Evolutionary conservation across 192 early-diverging fungal genomes (phyloP).

Genomic region (Coemansia sp.): DNA sequence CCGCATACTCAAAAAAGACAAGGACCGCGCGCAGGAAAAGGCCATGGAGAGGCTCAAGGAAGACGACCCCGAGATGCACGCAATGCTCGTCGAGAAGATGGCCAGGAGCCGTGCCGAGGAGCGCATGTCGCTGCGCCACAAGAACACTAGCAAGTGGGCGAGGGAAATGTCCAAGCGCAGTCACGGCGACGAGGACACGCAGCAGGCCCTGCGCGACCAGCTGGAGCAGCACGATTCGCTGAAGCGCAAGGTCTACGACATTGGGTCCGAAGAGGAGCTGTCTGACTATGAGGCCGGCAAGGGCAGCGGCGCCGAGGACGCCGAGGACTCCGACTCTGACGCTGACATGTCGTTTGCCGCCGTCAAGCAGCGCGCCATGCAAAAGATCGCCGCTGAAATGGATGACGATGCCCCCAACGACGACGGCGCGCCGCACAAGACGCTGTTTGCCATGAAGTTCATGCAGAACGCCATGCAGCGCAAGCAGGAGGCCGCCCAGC

Average conservation of each 20-base stretch:
- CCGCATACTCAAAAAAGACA: slow-evolving; percentile 85
- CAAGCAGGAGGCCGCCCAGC: slow-evolving; percentile 55
- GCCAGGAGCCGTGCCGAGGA: slow-evolving; percentile 74
- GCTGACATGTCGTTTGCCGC: slow-evolving; percentile 23
- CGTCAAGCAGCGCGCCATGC: slow-evolving; percentile 10
- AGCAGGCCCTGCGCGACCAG: slow-evolving; percentile 85
- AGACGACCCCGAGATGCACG: slow-evolving; percentile 67
- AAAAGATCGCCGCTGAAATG: slow-evolving; percentile 16
- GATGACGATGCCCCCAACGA: slow-evolving; percentile 38
- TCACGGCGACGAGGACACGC: slow-evolving; percentile 64
- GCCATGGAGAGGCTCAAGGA: slow-evolving; percentile 68
- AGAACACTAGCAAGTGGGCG: slow-evolving; percentile 97
- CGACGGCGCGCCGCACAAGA: slow-evolving; percentile 67
- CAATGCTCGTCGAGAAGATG: slow-evolving; percentile 43
- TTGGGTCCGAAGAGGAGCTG: slow-evolving; percentile 62
- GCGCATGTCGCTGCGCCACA: slow-evolving; percentile 92
- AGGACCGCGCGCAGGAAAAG: slow-evolving; percentile 61
- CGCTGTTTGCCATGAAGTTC: slow-evolving; percentile 96
- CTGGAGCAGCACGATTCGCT: slow-evolving; percentile 76
- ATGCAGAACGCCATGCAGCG: slow-evolving; percentile 86
- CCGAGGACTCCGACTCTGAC: slow-evolving; percentile 32
- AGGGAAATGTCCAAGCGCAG: slow-evolving; percentile 69
- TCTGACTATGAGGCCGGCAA: slow-evolving; percentile 49
- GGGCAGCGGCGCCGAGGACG: slow-evolving; percentile 48
- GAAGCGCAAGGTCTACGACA: slow-evolving; percentile 79